phyloP scores from a whole-genome alignment of 192 early-diverging fungal genomes.

The Podila horticola region DNA sequence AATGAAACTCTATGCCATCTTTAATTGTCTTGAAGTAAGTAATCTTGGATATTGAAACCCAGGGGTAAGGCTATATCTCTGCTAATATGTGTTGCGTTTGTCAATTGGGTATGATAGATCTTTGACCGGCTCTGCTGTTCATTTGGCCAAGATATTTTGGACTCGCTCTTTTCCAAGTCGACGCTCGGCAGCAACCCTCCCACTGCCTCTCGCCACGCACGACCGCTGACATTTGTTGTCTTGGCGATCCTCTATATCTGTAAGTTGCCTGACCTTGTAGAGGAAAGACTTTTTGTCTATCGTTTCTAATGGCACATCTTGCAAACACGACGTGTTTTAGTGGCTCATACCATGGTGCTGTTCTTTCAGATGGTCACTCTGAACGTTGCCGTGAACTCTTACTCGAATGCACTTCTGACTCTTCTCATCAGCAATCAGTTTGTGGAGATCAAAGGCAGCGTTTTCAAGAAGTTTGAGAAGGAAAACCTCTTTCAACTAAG shows the following conservation, averaged over 20 bases:
- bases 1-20: conserved; percentile 98
- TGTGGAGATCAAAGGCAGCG: conserved; percentile 97
- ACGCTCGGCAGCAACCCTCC: conserved; percentile 58
- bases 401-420: conserved; percentile 94
- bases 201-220: conserved; percentile 53
- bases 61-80: too few relatives aligned
- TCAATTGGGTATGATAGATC: conserved; percentile 57
- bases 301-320: not conserved
- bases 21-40: conserved; percentile 89
- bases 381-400: conserved; percentile 96
- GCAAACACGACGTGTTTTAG: conserved; percentile 18
- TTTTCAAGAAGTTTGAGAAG: conserved; percentile 97
- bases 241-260: conserved; percentile 88
- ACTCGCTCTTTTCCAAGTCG: conserved; percentile 90
- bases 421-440: conserved; percentile 97
- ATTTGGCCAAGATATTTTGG: conserved; percentile 94
- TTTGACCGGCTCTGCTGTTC: conserved; percentile 94
- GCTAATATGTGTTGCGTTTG: not conserved
- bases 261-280: conserved; percentile 22
- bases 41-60: too few relatives aligned
- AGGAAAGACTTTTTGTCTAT: not conserved
- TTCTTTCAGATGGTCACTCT: conserved; percentile 97
- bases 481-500: conserved; percentile 96
- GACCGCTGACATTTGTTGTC: conserved; percentile 70
- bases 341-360: conserved; percentile 88